phyloP scores from a whole-genome alignment of 1,139 yeast genomes.

The Suhomyces chickasaworum region DNA sequence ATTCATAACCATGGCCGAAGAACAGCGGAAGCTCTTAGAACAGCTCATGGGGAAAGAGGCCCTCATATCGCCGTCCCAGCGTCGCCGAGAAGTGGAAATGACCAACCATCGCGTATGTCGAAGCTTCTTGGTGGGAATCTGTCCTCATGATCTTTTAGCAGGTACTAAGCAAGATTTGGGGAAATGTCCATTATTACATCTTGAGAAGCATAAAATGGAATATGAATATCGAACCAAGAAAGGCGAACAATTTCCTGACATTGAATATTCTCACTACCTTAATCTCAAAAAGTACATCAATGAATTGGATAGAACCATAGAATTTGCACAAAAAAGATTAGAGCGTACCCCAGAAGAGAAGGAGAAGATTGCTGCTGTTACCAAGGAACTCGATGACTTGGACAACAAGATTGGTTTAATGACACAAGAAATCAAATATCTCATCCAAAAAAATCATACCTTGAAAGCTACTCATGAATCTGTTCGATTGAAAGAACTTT shows the following conservation, averaged over 20 bases:
- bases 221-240: constrained; percentile 59
- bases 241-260: constrained; percentile 64
- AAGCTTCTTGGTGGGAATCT: constrained; percentile 79
- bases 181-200: constrained; percentile 73
- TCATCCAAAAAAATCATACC: constrained; percentile 54
- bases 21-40: constrained; percentile 74
- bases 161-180: constrained; percentile 88
- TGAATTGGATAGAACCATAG: constrained; percentile 70
- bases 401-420: constrained; percentile 70
- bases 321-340: constrained; percentile 63
- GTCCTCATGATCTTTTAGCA: constrained; percentile 82
- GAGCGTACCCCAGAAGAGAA: constrained; percentile 82
- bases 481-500: constrained; percentile 45
- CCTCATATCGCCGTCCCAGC: constrained; percentile 38
- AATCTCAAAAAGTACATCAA: constrained; percentile 56
- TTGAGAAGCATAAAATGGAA: constrained; percentile 73
- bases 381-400: constrained; percentile 65
- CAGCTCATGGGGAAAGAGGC: constrained; percentile 80
- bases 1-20: constrained; percentile 51
- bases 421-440: constrained; percentile 66
- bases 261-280: constrained; percentile 66
- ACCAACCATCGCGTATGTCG: constrained; percentile 75
- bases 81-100: constrained; percentile 51
- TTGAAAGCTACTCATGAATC: constrained; percentile 54
- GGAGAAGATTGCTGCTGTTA: constrained; percentile 60